Conservation (phyloP, 1,284 basidiomycete genomes). For the Ceratobasidium sp. region DNA sequence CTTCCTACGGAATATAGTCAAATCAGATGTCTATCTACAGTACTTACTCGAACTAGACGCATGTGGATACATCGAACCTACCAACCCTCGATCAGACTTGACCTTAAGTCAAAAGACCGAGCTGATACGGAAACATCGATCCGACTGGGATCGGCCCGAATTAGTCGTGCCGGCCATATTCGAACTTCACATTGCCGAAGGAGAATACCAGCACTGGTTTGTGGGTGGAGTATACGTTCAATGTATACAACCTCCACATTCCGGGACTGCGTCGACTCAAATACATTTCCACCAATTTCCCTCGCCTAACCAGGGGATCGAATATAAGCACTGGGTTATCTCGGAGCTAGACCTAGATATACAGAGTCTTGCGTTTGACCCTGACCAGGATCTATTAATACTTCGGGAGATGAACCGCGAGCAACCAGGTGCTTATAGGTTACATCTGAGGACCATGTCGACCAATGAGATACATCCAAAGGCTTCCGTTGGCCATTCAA, state of each 20-base stretch:
- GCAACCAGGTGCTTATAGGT: neutral
- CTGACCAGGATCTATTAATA: conserved; percentile 19
- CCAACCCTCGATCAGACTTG: conserved; percentile 7
- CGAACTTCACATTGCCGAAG: neutral
- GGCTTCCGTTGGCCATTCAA: neutral
- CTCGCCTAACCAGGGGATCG: neutral
- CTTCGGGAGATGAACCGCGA: neutral
- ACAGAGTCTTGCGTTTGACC: neutral
- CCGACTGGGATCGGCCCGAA: neutral
- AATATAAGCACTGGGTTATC: conserved; percentile 12
- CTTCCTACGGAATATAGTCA: neutral
- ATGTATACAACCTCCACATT: too few species aligned
- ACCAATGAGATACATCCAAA: conserved; percentile 21
- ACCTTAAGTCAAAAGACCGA: conserved; percentile 6
- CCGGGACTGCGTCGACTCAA: too few species aligned
- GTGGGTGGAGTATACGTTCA: conserved; percentile 18
- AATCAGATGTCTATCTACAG: neutral
- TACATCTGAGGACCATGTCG: conserved; percentile 33
- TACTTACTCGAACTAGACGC: conserved; percentile 11
- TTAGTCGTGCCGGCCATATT: neutral
- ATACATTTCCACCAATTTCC: conserved; percentile 20
- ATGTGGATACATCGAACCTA: conserved; percentile 14
- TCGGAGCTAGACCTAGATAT: conserved; percentile 6
- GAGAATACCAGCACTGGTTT: conserved; percentile 6
- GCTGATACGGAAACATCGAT: neutral